Conservation (phyloP, 1,139 yeast genomes). For the Kodamaea plutei region DNA sequence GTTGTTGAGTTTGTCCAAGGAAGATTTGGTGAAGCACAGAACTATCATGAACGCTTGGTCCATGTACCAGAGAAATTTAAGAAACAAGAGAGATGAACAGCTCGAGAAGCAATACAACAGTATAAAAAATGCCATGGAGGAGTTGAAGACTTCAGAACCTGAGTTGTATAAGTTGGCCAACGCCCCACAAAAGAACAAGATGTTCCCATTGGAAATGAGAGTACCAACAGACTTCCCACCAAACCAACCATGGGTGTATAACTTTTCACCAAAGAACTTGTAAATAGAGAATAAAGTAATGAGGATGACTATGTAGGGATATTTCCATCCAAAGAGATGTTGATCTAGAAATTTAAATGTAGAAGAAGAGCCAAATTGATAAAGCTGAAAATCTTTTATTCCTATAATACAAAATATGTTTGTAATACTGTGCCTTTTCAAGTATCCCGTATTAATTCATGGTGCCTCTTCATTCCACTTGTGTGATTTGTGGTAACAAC, state of each 20-base stretch:
- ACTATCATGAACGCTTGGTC: slow-evolving; percentile 86
- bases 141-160: slow-evolving; percentile 48
- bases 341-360: too few relatives aligned
- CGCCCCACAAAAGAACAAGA: slow-evolving; percentile 41
- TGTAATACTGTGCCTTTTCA: too few relatives aligned
- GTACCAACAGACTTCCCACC: slow-evolving; percentile 94
- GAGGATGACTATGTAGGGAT: too few relatives aligned
- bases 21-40: slow-evolving; percentile 82
- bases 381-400: too few relatives aligned
- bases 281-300: slow-evolving; percentile 1
- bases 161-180: slow-evolving; percentile 52
- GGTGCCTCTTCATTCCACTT: too few relatives aligned
- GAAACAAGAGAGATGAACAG: slow-evolving; percentile 39
- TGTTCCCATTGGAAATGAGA: slow-evolving; percentile 75
- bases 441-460: too few relatives aligned
- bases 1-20: slow-evolving; percentile 67
- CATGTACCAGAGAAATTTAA: slow-evolving; percentile 49
- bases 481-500: too few relatives aligned
- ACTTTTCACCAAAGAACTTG: slow-evolving; percentile 30
- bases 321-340: too few relatives aligned
- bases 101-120: slow-evolving; percentile 62
- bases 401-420: too few relatives aligned
- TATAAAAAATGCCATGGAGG: slow-evolving; percentile 71
- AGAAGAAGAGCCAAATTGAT: too few relatives aligned
- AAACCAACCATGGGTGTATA: slow-evolving; percentile 72